These are phyloP conservation scores for Hericium coralloides DNA, from an alignment of 768 basidiomycete genomes.

Conservation along the genomic window DNA sequence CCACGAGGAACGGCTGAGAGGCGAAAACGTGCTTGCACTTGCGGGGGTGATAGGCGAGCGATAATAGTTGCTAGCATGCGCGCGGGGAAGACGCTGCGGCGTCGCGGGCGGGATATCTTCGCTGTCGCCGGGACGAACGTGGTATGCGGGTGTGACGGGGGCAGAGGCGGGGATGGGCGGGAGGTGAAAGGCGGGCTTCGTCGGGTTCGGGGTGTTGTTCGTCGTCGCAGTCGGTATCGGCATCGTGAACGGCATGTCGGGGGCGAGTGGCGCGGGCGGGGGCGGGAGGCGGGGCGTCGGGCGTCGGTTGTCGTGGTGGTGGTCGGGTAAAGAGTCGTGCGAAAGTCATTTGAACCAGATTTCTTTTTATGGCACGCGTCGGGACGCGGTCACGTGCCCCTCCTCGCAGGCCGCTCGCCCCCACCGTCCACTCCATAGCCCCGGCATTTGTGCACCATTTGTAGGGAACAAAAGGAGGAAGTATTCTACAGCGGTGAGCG, in stretches of 20 bases:
- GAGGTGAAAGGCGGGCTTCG: conserved; percentile 4
- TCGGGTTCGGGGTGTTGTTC: conserved; percentile 11
- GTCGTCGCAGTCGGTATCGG: conserved; percentile 2
- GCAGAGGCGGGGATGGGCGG: conserved; percentile 29
- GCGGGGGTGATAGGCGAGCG: conserved; percentile 56
- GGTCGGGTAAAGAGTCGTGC: conserved; percentile 8
- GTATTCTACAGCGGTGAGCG: too few relatives aligned
- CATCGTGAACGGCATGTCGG: not conserved
- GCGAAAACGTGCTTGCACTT: conserved; percentile 37
- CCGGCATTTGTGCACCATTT: not conserved
- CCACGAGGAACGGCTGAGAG: conserved; percentile 56
- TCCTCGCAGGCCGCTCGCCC: not conserved
- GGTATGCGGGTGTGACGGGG: conserved; percentile 34
- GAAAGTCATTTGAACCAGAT: conserved; percentile 4
- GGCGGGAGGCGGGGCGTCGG: conserved; percentile 3
- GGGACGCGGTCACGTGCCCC: conserved; percentile 16
- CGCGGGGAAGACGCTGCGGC: conserved; percentile 50
- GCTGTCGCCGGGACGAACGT: conserved; percentile 25
- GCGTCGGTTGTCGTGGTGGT: conserved; percentile 8
- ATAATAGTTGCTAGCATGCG: conserved; percentile 19
- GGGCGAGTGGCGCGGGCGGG: not conserved
- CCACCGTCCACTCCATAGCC: not conserved
- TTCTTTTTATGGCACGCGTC: conserved; percentile 15
- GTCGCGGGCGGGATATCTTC: conserved; percentile 41
- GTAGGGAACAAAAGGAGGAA: not conserved